Evolutionary conservation across 1,284 basidiomycete species (phyloP), one percentile per base, ranked within the genome.

Genomic region (Cutaneotrichosporon cutaneum): DNA sequence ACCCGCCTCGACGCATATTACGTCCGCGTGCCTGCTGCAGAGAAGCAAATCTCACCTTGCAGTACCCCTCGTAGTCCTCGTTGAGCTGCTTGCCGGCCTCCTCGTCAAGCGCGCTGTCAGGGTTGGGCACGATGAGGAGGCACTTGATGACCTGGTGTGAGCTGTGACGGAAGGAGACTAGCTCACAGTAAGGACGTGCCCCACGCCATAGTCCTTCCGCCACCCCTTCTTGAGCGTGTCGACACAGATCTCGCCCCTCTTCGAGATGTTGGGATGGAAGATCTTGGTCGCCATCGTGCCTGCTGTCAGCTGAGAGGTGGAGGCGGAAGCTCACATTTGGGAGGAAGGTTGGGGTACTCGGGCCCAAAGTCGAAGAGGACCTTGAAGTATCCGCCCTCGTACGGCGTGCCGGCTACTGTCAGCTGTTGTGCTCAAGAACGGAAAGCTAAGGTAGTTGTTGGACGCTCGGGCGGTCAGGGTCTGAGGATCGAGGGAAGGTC

Each of bases 181-280:
- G 75, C 80, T 63, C 58, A 82, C 82, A 9, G 92, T 88, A 10
- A 96, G 83, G 61, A 96, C 95, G 75, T 95, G 90, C 5, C 83
- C 86, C 39, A 97, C 91, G 27, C 93, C 94, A 70, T 92, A 94
- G n/a, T 87, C 85, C 21, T 89, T 85, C 76, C 92, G 88, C 94
- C 94, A 97, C 72, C 94, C 92, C 80, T 96, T 97, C 83, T 97
- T 97, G 30, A 98, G 82, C 5, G 93, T 97, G 80, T 94, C 94
- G 11, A 97, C 94, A 79, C 94, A 98, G 70, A 98, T 98, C 79
- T 96, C 94, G 33, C 94, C 94, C 0, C 84, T 76, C 32, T 86
- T 84, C 0, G 92, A 94, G 30, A 97, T 92, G 73, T 98, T 97
- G 0, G 94, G 94, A 73, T 97, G 94, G 81, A 97, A 97, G 64